Evolutionary conservation across 805 yeast species (phyloP), one percentile per base, ranked within the genome.

Genomic region (Candida qinlingensis): DNA sequence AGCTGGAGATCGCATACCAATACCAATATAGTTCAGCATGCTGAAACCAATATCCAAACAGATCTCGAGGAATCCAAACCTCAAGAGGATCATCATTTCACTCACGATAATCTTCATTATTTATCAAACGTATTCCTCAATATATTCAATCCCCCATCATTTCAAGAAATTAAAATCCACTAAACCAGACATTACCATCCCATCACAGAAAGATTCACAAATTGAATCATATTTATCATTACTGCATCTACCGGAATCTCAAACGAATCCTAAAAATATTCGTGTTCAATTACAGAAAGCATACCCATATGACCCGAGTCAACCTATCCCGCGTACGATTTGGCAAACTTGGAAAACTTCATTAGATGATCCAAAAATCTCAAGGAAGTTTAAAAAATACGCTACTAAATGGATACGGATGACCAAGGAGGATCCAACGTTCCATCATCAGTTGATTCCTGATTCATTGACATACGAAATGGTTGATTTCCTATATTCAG

Each of bases 331-430:
- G 0, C 85, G 83, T 25, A 78, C 79, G 55, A 80, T 92, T 38
- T 92, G 97, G 96, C 98, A 92, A 67, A 83, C 96, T 1, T 92
- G 97, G 97, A 92, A 90, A 67, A 81, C 76, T 42, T 80, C 79
- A 13, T 59, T 76, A 42, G 72, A 73, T 38, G 84, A 84, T 53
- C 39, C 42, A 19, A 25, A 39, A 3, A 42, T 39, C 37, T 29
- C 42, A 12, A 29, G 19, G 9, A 63, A 66, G 33, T 83, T 80
- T 61, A 69, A 65, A 41, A 69, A 69, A 35, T 76, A 71, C 39
- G 79, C 80, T 50, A 64, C 74, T 13, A 70, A 81, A 37, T 92
- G 98, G 98, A 69, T 6, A 30, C 28, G n/a, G 31, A 12, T 13
- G 26, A 29, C 30, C 26, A 39, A 19, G 26, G 33, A 39, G 27